Conservation (phyloP, 805 yeast species). For the Candida silvicultrix region DNA sequence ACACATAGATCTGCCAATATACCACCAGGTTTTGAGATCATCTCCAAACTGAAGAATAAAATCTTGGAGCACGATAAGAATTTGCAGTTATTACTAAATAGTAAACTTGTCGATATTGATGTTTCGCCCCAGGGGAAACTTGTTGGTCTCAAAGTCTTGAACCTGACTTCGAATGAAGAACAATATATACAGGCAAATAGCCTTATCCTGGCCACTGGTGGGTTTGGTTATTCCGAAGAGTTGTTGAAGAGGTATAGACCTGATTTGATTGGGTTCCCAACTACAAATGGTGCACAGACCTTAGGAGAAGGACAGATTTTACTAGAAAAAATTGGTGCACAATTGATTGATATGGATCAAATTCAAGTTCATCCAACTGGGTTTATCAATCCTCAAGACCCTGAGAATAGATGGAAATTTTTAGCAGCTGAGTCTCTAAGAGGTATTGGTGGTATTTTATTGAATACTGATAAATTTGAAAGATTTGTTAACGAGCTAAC, state of each 20-base stretch:
- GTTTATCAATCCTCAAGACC: conserved; percentile 39
- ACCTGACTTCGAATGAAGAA: conserved; percentile 20
- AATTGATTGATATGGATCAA: conserved; percentile 50
- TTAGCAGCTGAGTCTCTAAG: conserved; percentile 55
- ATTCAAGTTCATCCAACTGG: conserved; percentile 63
- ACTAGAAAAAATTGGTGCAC: conserved; percentile 41
- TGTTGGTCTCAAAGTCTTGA: conserved; percentile 35
- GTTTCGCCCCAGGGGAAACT: conserved; percentile 24
- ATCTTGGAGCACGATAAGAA: conserved; percentile 24
- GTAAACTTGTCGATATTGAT: conserved; percentile 30
- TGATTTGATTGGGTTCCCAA: conserved; percentile 38
- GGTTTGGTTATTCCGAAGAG: conserved; percentile 37
- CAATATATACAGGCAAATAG: conserved; percentile 21
- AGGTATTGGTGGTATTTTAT: conserved; percentile 51
- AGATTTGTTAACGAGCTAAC: conserved; percentile 49
- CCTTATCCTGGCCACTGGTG: conserved; percentile 55
- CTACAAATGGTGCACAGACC: conserved; percentile 51
- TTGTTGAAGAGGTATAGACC: conserved; percentile 39
- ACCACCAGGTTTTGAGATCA: conserved; percentile 57
- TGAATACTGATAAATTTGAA: conserved; percentile 31
- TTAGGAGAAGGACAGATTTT: conserved; percentile 54
- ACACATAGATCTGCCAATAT: conserved; percentile 69
- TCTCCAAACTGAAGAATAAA: conserved; percentile 36
- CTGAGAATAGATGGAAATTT: conserved; percentile 40
- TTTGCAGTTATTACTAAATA: conserved; percentile 31